phyloP scores from a whole-genome alignment of 225 moss, liverwort and hornwort species.

The Physcomitrellopsis africana region DNA sequence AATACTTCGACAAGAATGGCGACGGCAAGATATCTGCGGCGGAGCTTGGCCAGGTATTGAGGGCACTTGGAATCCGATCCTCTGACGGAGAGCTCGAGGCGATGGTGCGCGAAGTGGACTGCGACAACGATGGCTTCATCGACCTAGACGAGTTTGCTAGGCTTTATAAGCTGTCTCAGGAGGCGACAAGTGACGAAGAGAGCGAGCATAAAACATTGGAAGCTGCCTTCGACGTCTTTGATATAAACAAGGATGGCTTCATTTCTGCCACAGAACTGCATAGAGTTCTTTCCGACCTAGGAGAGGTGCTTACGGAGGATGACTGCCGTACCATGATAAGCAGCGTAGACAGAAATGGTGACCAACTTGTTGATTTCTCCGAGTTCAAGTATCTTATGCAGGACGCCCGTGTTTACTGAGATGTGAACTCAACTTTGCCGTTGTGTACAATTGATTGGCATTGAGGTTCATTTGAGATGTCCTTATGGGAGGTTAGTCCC shows the following conservation, averaged over 20 bases:
- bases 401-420: constrained; percentile 16
- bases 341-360: constrained; percentile 38
- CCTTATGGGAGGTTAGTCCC: too few species aligned
- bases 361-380: constrained; percentile 36
- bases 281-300: constrained; percentile 37
- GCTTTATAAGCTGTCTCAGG: constrained; percentile 25
- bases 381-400: constrained; percentile 49
- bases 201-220: constrained; percentile 25
- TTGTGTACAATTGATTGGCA: too few species aligned
- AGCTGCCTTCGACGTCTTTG: constrained; percentile 46
- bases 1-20: constrained; percentile 45
- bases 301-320: constrained; percentile 37
- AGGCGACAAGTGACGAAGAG: constrained; percentile 28
- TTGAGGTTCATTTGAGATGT: too few species aligned
- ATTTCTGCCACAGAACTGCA: constrained; percentile 40
- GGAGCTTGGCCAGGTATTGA: constrained; percentile 36
- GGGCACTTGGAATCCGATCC: constrained; percentile 27
- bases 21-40: constrained; percentile 40
- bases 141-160: constrained; percentile 33
- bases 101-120: constrained; percentile 61
- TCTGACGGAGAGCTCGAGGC: constrained; percentile 30
- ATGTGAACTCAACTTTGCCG: too few species aligned
- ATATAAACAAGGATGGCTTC: constrained; percentile 38
- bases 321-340: constrained; percentile 41
- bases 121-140: constrained; percentile 53